Conservation (phyloP, 371 early-diverging fungal genomes). For the Lichtheimia corymbifera region DNA sequence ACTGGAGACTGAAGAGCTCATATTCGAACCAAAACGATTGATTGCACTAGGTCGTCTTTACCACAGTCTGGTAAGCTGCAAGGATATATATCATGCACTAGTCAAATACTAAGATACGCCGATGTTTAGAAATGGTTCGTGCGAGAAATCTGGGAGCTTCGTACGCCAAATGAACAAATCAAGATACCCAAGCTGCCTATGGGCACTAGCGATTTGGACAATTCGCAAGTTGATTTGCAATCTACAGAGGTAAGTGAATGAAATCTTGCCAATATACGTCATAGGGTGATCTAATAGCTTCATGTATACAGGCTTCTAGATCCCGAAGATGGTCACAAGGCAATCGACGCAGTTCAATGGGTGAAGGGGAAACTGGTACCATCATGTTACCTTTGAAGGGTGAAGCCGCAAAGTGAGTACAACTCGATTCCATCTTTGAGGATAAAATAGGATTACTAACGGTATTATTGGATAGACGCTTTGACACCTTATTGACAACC, state of each 20-base stretch:
- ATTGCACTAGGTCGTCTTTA: constrained; percentile 76
- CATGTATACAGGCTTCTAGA: constrained; percentile 4
- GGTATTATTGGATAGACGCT: constrained; percentile 30
- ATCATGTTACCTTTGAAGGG: constrained; percentile 36
- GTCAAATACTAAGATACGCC: too few species aligned
- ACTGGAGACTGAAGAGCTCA: constrained; percentile 76
- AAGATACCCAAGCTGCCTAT: constrained; percentile 2
- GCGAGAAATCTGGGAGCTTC: constrained; percentile 66
- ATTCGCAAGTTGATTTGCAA: constrained; percentile 5
- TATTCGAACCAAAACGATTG: constrained; percentile 81
- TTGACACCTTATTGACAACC: constrained; percentile 58
- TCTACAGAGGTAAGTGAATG: constrained; percentile 6
- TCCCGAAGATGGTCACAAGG: constrained; percentile 19
- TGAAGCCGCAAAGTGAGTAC: constrained; percentile 26
- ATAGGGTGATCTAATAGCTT: neutral
- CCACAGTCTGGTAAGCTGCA: constrained; percentile 70
- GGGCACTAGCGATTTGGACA: neutral
- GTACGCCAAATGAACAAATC: constrained; percentile 28
- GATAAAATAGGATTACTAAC: too few species aligned
- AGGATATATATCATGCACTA: too few species aligned
- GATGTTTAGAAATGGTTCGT: constrained; percentile 69
- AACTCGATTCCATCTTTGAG: too few species aligned
- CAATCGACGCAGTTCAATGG: constrained; percentile 4
- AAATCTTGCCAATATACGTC: neutral
- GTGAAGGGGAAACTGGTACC: constrained; percentile 7